These are phyloP conservation scores for Coprinopsis strossmayeri DNA, from an alignment of 768 basidiomycete species.

Conservation along the genomic window DNA sequence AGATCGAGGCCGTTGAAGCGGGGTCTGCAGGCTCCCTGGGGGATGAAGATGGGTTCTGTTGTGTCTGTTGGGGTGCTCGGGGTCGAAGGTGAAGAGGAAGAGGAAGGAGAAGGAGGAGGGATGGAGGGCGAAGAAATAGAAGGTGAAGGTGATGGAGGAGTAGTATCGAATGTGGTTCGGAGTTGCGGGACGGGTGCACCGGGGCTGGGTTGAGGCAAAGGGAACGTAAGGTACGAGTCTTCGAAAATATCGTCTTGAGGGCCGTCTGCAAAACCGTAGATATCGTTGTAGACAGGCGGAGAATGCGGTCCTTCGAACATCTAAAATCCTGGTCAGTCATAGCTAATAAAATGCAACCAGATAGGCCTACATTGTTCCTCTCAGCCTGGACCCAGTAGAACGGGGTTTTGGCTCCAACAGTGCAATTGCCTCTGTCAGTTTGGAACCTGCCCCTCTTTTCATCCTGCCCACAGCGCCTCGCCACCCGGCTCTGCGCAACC, in stretches of 20 bases:
- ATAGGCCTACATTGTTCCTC: constrained; percentile 47
- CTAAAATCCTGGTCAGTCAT: constrained; percentile 22
- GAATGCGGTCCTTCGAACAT: constrained; percentile 59
- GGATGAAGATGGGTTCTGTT: too few species aligned
- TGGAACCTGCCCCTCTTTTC: constrained; percentile 34
- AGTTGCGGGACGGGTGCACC: background rate
- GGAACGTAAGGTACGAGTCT: constrained; percentile 35
- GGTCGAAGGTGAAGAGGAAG: background rate
- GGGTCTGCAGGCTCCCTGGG: too few species aligned
- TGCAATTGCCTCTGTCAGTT: constrained; percentile 55
- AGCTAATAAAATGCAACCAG: background rate
- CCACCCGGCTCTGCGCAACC: constrained; percentile 48
- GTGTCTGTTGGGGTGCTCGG: too few species aligned
- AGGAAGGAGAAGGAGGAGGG: background rate
- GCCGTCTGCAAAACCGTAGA: constrained; percentile 69
- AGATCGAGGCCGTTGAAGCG: too few species aligned
- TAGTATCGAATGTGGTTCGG: background rate
- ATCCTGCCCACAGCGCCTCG: constrained; percentile 65
- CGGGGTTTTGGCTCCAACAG: constrained; percentile 65
- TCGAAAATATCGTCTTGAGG: constrained; percentile 69
- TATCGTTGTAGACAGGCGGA: constrained; percentile 61
- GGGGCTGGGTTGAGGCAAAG: background rate
- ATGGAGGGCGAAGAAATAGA: background rate
- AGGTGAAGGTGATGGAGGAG: background rate
- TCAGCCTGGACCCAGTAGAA: constrained; percentile 66